These are phyloP conservation scores for Metschnikowia cubensis DNA, from an alignment of 805 yeast genomes.

Conservation along the genomic window DNA sequence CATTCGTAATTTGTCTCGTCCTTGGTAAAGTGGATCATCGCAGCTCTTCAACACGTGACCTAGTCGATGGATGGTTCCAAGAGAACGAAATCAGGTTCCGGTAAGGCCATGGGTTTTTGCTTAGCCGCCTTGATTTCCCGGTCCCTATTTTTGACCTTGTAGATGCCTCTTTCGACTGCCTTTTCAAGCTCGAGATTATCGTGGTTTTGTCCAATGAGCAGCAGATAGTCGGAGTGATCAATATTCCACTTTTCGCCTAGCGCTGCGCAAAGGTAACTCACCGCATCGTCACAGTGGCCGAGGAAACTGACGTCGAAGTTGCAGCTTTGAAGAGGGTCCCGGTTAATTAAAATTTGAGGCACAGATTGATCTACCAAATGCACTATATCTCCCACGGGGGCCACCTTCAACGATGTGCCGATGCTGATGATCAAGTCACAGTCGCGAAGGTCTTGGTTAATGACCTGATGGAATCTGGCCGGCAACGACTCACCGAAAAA, in stretches of 20 bases:
- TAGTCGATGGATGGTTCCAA: slow-evolving; percentile 13
- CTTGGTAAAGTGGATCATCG: too few relatives aligned
- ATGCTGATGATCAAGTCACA: slow-evolving; percentile 82
- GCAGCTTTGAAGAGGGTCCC: slow-evolving; percentile 68
- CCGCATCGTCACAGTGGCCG: slow-evolving; percentile 83
- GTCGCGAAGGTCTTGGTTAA: slow-evolving; percentile 53
- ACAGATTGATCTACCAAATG: slow-evolving; percentile 64
- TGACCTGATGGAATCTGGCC: slow-evolving; percentile 54
- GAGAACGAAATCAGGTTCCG: slow-evolving; percentile 15
- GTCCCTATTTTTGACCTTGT: neutral
- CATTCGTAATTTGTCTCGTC: too few relatives aligned
- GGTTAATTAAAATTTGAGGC: slow-evolving; percentile 79
- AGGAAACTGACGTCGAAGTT: slow-evolving; percentile 74
- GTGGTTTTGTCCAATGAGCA: slow-evolving; percentile 12
- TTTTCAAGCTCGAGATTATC: slow-evolving; percentile 7
- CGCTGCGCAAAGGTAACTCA: slow-evolving; percentile 47
- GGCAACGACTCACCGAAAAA: slow-evolving; percentile 89
- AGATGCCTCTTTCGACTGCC: neutral
- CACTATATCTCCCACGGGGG: slow-evolving; percentile 89
- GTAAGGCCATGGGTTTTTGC: neutral
- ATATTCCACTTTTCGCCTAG: slow-evolving; percentile 33
- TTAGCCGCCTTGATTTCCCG: neutral
- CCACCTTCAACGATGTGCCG: slow-evolving; percentile 88
- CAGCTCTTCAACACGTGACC: too few relatives aligned
- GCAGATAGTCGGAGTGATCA: slow-evolving; percentile 26